These are phyloP conservation scores for Ogataea zsoltii DNA, from an alignment of 805 yeast genomes.

Conservation along the genomic window DNA sequence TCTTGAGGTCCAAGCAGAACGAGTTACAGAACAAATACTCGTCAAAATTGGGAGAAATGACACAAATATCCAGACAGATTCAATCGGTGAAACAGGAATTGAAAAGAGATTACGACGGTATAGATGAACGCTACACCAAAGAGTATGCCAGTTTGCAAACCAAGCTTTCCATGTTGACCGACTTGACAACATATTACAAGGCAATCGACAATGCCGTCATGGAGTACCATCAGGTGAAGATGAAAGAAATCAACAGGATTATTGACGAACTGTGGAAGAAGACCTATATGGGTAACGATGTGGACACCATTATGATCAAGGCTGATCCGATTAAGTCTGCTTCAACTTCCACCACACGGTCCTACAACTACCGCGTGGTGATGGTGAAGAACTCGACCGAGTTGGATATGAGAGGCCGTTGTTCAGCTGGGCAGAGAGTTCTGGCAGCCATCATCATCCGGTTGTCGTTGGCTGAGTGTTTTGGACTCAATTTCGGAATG, in stretches of 20 bases:
- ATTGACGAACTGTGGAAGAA: slow-evolving; percentile 91
- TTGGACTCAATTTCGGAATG: slow-evolving; percentile 93
- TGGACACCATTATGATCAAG: slow-evolving; percentile 82
- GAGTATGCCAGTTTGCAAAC: slow-evolving; percentile 81
- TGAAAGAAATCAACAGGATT: slow-evolving; percentile 88
- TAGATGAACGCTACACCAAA: slow-evolving; percentile 60
- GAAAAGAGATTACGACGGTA: slow-evolving; percentile 65
- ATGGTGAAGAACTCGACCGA: slow-evolving; percentile 93
- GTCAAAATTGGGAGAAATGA: slow-evolving; percentile 80
- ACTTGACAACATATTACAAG: slow-evolving; percentile 74
- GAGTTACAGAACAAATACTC: slow-evolving; percentile 63
- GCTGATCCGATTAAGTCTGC: slow-evolving; percentile 61
- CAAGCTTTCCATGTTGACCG: slow-evolving; percentile 73
- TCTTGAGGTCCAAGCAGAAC: slow-evolving; percentile 52
- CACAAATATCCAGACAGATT: slow-evolving; percentile 77
- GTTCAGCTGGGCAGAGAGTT: slow-evolving; percentile 98
- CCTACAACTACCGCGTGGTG: slow-evolving; percentile 90
- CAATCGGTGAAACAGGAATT: slow-evolving; percentile 57
- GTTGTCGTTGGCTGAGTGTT: slow-evolving; percentile 90
- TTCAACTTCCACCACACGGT: slow-evolving; percentile 43
- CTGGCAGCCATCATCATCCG: slow-evolving; percentile 89
- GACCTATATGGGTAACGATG: slow-evolving; percentile 94
- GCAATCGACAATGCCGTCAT: slow-evolving; percentile 92
- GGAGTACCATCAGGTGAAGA: slow-evolving; percentile 86
- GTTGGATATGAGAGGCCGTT: slow-evolving; percentile 96